phyloP scores from a whole-genome alignment of 1,284 basidiomycete species.

The Malassezia restricta region DNA sequence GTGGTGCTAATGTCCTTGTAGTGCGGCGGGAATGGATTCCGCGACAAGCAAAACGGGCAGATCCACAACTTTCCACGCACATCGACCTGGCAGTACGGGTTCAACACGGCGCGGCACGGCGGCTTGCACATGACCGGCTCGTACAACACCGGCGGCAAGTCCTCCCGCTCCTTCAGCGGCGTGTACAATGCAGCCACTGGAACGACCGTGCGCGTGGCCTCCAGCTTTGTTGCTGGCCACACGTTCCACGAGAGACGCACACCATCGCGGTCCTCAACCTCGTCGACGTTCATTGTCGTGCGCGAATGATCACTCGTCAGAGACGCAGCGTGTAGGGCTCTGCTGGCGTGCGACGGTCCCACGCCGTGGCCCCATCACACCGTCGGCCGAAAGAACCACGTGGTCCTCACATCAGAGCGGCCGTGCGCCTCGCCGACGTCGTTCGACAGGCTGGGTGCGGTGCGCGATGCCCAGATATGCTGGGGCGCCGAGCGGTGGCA shows the following conservation, averaged over 20 bases:
- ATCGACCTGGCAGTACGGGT: constrained; percentile 98
- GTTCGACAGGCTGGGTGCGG: no score
- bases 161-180: constrained; percentile 84
- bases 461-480: no score
- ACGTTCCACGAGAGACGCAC: constrained; percentile 75
- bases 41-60: constrained; percentile 91
- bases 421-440: no score
- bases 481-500: no score
- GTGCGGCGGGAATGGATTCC: constrained; percentile 94
- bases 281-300: constrained; percentile 32
- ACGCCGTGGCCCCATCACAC: no score
- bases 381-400: no score
- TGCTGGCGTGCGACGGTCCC: background rate
- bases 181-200: constrained; percentile 97
- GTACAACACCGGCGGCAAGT: constrained; percentile 89
- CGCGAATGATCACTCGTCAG: no score
- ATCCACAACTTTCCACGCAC: constrained; percentile 98
- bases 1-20: constrained; percentile 98
- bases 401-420: no score
- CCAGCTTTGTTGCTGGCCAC: constrained; percentile 93
- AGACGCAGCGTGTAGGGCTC: background rate
- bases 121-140: constrained; percentile 98
- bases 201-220: constrained; percentile 92
- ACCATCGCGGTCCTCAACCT: constrained; percentile 47
- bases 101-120: constrained; percentile 89